Evolutionary conservation across 1,139 yeast species (phyloP).

Genomic region (Diutina pseudorugosa): DNA sequence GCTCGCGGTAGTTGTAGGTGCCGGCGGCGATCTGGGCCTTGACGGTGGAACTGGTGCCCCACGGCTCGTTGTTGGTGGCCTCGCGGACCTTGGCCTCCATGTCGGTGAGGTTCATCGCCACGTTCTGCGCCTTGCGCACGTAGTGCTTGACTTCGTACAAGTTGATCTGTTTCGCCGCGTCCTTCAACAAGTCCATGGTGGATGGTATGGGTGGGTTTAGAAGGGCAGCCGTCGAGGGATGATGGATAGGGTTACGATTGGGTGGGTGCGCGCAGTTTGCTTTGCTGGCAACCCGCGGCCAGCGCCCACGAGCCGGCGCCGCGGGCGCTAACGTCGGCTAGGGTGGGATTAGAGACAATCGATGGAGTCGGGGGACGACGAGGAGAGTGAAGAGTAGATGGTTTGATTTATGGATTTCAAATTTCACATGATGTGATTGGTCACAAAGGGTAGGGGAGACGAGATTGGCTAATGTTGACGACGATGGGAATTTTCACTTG

Average conservation of each 20-base stretch:
- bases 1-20: conserved; percentile 74
- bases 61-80: conserved; percentile 96
- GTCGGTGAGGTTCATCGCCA: conserved; percentile 86
- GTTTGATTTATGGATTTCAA: too few relatives aligned
- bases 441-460: too few relatives aligned
- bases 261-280: background rate
- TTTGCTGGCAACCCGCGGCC: background rate
- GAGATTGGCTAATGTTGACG: too few relatives aligned
- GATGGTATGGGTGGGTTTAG: background rate
- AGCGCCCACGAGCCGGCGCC: background rate
- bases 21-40: conserved; percentile 96
- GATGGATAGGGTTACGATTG: background rate
- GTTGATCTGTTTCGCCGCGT: conserved; percentile 69
- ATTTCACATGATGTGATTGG: too few relatives aligned
- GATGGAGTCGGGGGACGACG: too few relatives aligned
- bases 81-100: conserved; percentile 95
- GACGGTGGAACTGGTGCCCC: conserved; percentile 93
- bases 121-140: conserved; percentile 93
- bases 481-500: too few relatives aligned
- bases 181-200: conserved; percentile 55
- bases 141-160: conserved; percentile 94
- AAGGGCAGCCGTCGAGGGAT: too few relatives aligned
- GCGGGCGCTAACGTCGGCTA: background rate
- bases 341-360: too few relatives aligned
- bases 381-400: too few relatives aligned